Base-by-base conservation (phyloP, 257 asterid species). In the Craterostigma plantagineum region DNA sequence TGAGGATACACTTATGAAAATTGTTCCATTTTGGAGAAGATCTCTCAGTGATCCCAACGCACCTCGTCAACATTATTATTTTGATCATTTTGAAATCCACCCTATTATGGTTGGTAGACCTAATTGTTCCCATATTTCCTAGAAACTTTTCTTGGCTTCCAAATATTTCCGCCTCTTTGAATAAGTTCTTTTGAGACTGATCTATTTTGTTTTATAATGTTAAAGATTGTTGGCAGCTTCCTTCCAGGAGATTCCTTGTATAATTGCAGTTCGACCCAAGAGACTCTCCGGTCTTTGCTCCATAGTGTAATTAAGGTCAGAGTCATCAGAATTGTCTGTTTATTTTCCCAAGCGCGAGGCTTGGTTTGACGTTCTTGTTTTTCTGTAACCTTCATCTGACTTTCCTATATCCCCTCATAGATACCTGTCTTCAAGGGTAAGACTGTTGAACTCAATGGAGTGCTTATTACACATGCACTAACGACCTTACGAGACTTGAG, bases 81-180 rank as follows among this genome's bases (percentile, higher is more conserved):
- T 87, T 61, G 95, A 82, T 69, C 98, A 74, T 65, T 82, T 87
- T 68, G 98, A 82, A 67, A 79, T 87, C 56, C 95, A 82, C 63
- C 98, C 98, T 16, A 65, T 87, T 45, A 87, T 79, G 97, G 93
- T 85, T 43, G 53, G 43, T 6, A 51, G 41, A 48, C 47, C 41
- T 39, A 49, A 51, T 41, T 41, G 45, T 41, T 41, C 12, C 16
- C 17, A n/a, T 16, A n/a, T n/a, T n/a, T 41, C 1, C 16, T 41
- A 14, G 15, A 9, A n/a, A n/a, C n/a, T n/a, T n/a, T n/a, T n/a
- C n/a, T n/a, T n/a, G n/a, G n/a, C n/a, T n/a, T n/a, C n/a, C n/a
- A n/a, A n/a, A n/a, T n/a, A n/a, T n/a, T n/a, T n/a, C n/a, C n/a
- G n/a, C n/a, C n/a, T n/a, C n/a, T n/a, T n/a, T n/a, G n/a, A n/a